Conservation (phyloP, 768 basidiomycete species). For the Lentinus tigrinus region DNA sequence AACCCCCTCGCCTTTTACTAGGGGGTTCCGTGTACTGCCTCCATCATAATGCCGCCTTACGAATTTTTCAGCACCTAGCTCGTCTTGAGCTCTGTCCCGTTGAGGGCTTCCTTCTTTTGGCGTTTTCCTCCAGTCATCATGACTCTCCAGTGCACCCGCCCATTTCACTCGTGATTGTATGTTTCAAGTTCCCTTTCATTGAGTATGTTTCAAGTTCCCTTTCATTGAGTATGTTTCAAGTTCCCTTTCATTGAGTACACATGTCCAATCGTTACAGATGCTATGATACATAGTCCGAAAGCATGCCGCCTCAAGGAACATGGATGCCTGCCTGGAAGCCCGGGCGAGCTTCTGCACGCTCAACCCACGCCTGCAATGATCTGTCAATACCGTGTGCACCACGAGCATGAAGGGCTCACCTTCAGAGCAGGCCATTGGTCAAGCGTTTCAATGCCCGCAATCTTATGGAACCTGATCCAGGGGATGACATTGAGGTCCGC, state of each 20-base stretch:
- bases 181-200: background rate
- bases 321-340: constrained; percentile 17
- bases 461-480: constrained; percentile 55
- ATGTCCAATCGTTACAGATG: too few species aligned
- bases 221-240: background rate
- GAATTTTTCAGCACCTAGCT: constrained; percentile 58
- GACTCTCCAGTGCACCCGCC: too few species aligned
- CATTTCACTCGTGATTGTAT: too few species aligned
- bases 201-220: background rate
- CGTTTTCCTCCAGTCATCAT: background rate
- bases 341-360: constrained; percentile 24
- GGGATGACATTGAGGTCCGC: constrained; percentile 71
- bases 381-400: background rate
- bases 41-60: constrained; percentile 45
- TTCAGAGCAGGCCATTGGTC: constrained; percentile 66
- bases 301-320: constrained; percentile 15
- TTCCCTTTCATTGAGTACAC: too few species aligned
- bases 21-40: constrained; percentile 61
- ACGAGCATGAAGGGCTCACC: constrained; percentile 29
- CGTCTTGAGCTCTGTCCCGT: constrained; percentile 21
- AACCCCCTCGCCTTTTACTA: constrained; percentile 72
- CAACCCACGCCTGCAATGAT: constrained; percentile 38
- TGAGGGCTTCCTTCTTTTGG: constrained; percentile 8
- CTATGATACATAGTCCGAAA: too few species aligned
- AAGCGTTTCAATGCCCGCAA: constrained; percentile 52